Base-by-base conservation (phyloP, 192 early-diverging fungal species). In the Coemansia sp. region DNA sequence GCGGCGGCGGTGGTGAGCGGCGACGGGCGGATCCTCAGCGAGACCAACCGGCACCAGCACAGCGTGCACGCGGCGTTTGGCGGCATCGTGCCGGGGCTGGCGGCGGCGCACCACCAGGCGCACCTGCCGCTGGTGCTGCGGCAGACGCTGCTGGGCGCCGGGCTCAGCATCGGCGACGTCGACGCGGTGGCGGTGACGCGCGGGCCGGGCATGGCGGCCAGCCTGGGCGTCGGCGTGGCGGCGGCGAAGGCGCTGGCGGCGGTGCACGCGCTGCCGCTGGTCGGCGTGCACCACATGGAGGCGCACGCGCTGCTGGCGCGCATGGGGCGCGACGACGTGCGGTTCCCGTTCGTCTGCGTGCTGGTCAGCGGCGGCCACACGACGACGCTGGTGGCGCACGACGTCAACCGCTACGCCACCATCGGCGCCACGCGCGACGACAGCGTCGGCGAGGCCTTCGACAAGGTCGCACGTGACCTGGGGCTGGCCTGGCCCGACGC, bases 271-370 rank as follows among this genome's bases (percentile, higher is more conserved):
- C 86, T 86, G 68, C 90, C 91, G 13, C 75, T 93, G 25, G 69
- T 93, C 35, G 91, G 91, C 26, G 89, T 91, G 41, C 91, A 93
- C 69, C 91, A 93, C 65, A 93, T 91, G 91, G 91, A 93, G 70
- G 91, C 90, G 3, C 91, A 93, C 57, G 90, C 91, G 8, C 71
- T 92, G 41, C 91, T 90, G 52, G 89, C 88, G 37, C 88, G 91
- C 2, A 82, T 93, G 41, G 62, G 68, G n/a, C 52, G 41, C 43
- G 53, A 53, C 16, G 25, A 7, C 1, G 73, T 84, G 33, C 57
- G 2, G 0, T 93, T 93, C 57, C 91, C 91, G 0, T 92, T 86
- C 50, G 62, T 91, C 59, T 87, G 87, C 14, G 74, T 92, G 59
- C 85, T 93, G 11, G 86, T 90, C 31, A 90, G 89, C 50, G 91